These are phyloP conservation scores for Geranium brycei DNA, from an alignment of 345 rosid species.

Conservation along the genomic window DNA sequence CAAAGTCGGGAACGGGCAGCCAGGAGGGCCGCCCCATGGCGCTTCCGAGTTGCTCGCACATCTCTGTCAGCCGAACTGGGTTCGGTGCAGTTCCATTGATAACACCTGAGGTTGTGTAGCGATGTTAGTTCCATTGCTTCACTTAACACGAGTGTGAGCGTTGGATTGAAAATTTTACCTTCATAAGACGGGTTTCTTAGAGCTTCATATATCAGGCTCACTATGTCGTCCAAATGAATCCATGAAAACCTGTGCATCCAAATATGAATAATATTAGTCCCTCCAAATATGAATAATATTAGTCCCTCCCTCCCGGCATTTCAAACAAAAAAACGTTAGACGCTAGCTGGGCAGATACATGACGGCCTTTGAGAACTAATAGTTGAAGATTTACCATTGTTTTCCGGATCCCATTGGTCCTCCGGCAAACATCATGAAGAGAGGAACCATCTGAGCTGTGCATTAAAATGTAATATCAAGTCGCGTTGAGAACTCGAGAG, in stretches of 20 bases:
- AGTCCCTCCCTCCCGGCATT: no score
- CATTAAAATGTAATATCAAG: no score
- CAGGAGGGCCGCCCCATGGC: conserved; percentile 85
- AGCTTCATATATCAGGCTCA: conserved; percentile 72
- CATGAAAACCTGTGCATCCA: conserved; percentile 68
- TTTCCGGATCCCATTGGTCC: conserved; percentile 90
- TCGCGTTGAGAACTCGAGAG: neutral
- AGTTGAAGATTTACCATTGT: conserved; percentile 46
- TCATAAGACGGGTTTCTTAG: conserved; percentile 62
- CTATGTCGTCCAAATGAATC: conserved; percentile 91
- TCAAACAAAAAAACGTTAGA: no score
- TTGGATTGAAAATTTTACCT: conserved; percentile 24
- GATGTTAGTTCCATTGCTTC: neutral
- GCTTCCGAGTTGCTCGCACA: conserved; percentile 73
- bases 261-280: neutral
- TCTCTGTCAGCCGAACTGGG: conserved; percentile 69
- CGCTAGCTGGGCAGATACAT: no score
- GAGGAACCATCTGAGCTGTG: conserved; percentile 86
- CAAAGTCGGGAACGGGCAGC: conserved; percentile 93
- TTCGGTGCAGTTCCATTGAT: conserved; percentile 94
- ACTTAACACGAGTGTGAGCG: no score
- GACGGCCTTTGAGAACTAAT: no score
- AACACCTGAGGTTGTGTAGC: conserved; percentile 41
- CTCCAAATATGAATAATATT: neutral
- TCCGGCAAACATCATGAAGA: conserved; percentile 89